These are phyloP conservation scores for Symbiodinium pilosum DNA, from an alignment of 73 alveolate species.

Conservation along the genomic window DNA sequence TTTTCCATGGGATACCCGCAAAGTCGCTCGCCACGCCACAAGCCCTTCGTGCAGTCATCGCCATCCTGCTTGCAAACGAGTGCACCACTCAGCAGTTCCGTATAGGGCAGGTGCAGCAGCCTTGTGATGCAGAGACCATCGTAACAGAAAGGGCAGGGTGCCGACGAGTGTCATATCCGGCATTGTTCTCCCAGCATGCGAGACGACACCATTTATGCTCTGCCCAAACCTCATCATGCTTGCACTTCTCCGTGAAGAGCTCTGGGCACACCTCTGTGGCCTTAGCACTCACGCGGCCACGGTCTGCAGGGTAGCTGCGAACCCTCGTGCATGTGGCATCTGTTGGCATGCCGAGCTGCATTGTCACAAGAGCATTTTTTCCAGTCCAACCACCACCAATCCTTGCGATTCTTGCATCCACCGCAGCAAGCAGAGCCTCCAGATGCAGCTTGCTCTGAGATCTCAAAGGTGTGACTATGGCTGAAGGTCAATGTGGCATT, in stretches of 20 bases:
- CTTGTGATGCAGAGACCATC: no score
- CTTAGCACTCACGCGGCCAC: background rate
- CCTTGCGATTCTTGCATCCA: conserved; percentile 88
- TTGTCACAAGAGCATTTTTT: conserved; percentile 80
- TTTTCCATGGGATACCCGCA: conserved; percentile 47
- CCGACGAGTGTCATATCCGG: conserved; percentile 43
- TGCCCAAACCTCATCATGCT: conserved; percentile 51
- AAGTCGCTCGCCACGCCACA: conserved; percentile 79
- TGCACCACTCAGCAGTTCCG: no score
- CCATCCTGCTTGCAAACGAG: conserved; percentile 43
- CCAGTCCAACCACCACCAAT: conserved; percentile 84
- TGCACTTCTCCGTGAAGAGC: conserved; percentile 51
- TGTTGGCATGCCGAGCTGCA: conserved; percentile 19
- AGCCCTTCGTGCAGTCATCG: conserved; percentile 54
- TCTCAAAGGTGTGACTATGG: no score
- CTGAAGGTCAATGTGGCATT: background rate
- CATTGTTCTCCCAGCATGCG: conserved; percentile 85
- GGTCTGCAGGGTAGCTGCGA: no score
- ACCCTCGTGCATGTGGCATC: no score
- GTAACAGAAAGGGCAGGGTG: no score
- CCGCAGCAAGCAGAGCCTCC: conserved; percentile 87
- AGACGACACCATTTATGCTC: conserved; percentile 87
- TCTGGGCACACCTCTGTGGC: conserved; percentile 66
- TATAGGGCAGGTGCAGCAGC: no score
- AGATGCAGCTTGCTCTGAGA: background rate